Evolutionary conservation across 2,329 filamentous ascomycete genomes (phyloP).

Genomic region (Ustilaginoidea virens): DNA sequence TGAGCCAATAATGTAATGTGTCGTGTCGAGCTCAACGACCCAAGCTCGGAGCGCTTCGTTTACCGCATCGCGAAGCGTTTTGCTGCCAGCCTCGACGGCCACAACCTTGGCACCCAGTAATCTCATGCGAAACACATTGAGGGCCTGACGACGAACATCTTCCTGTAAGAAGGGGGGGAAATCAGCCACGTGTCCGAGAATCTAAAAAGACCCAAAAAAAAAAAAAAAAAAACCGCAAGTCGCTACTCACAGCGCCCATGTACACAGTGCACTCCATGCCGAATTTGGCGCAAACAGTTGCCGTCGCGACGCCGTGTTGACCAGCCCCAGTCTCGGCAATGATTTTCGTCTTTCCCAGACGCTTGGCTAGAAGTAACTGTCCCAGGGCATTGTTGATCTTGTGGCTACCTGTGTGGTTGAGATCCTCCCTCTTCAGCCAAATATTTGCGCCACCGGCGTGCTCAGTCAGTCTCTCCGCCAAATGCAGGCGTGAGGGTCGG

Average conservation of each 20-base stretch:
- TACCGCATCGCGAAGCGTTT: constrained; percentile 72
- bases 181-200: no score
- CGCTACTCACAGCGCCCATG: constrained; percentile 76
- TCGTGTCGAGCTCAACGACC: constrained; percentile 85
- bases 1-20: constrained; percentile 96
- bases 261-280: constrained; percentile 96
- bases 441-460: constrained; percentile 86
- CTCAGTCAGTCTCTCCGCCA: constrained; percentile 77
- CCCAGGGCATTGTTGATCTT: constrained; percentile 99
- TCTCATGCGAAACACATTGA: constrained; percentile 98
- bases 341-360: constrained; percentile 88
- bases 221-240: no score
- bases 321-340: constrained; percentile 97
- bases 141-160: constrained; percentile 85
- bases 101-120: constrained; percentile 86
- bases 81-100: constrained; percentile 79
- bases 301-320: constrained; percentile 94
- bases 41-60: constrained; percentile 91
- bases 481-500: constrained; percentile 78
- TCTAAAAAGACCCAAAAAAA: no score
- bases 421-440: constrained; percentile 93
- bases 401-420: constrained; percentile 95
- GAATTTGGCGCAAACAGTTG: constrained; percentile 95
- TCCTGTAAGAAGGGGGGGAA: constrained; percentile 40
- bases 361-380: constrained; percentile 72